Evolutionary conservation across 208 protist genomes (phyloP), one percentile per base, ranked within the genome.

Genomic region (Acanthamoeba lenticulata): DNA sequence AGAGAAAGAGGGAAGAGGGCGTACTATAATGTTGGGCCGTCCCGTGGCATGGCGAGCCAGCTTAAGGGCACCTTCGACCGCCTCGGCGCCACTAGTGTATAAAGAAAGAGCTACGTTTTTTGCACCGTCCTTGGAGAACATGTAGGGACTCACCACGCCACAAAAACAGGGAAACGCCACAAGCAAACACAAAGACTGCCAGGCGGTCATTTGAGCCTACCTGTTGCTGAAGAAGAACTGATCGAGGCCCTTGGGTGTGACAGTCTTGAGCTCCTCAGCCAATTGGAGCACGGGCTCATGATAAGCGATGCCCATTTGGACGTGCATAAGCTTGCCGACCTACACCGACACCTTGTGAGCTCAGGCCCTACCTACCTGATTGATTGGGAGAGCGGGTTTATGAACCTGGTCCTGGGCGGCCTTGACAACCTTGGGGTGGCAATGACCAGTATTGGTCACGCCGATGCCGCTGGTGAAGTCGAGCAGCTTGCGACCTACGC

Each of bases 391-490:
- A 4, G n/a, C 5, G n/a, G n/a, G n/a, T 69, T 69, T 27, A 27
- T 69, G n/a, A 27, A 83, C 72, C 72, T 83, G 77, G 3, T 94
- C 65, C 49, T 95, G 94, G 1, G 45, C 42, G 0, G 94, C 94
- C 44, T 94, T 57, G 24, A 95, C 94, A 38, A 95, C 65, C 55
- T 60, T 83, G n/a, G 94, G 94, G 47, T 95, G 89, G 67, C 94
- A 95, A 55, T 95, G 94, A 1, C 94, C 94, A 1, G 86, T 94
- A 47, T 95, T 95, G 65, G 67, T 83, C 11, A 95, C 94, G 27
- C 94, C 94, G 49, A 95, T 95, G 36, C 94, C 94, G 60, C 57
- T 57, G 27, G 94, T 94, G 42, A 95, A 93, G 94, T 95, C 94
- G 9, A 95, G 44, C 24, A 92, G 47, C 42, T 95, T 94, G 3